Percentiles rank a stretch among this genome's conserved stretches.
Evolutionary conservation across 805 yeast species (phyloP).

Genomic region (Allodekkera sacchari): DNA sequence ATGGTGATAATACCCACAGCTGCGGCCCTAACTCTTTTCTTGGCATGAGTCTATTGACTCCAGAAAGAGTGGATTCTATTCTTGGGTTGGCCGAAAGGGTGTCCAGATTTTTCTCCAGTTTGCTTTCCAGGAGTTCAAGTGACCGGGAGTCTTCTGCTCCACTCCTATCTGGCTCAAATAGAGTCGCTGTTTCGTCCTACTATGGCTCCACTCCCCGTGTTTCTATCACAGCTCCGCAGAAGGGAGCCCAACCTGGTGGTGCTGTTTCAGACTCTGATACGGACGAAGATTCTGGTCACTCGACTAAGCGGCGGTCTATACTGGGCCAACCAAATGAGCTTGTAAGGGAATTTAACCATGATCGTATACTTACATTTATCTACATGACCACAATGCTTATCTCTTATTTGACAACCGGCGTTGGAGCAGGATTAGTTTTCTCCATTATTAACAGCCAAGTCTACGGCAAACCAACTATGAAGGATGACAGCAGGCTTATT

Average conservation of each 20-base stretch:
- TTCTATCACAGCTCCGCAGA: no score
- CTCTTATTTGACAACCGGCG: conserved; percentile 33
- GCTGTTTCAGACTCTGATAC: conserved; percentile 3
- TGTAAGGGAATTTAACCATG: conserved; percentile 26
- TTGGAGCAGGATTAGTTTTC: conserved; percentile 35
- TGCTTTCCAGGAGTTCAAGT: conserved; percentile 1
- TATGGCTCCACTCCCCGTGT: no score
- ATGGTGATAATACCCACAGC: conserved; percentile 13
- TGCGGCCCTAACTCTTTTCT: conserved; percentile 15
- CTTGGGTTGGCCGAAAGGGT: conserved; percentile 16
- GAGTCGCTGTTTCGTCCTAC: no score
- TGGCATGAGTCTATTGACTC: conserved; percentile 14
- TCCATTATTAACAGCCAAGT: conserved; percentile 10
- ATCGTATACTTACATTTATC: conserved; percentile 35
- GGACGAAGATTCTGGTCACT: neutral
- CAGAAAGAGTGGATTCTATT: conserved; percentile 15
- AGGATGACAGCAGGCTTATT: conserved; percentile 12
- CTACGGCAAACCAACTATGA: conserved; percentile 5
- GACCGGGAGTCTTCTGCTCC: no score
- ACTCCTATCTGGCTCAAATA: no score
- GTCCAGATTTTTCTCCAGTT: conserved; percentile 4
- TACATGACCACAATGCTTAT: conserved; percentile 31
- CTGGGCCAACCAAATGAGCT: conserved; percentile 7
- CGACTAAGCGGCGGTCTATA: neutral
- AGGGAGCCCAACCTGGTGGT: conserved; percentile 6